A percentile compares a stretch with the other conserved stretches of the same genome.
phyloP scores from a whole-genome alignment of 768 basidiomycete species.

The Lactarius sanguifluus region DNA sequence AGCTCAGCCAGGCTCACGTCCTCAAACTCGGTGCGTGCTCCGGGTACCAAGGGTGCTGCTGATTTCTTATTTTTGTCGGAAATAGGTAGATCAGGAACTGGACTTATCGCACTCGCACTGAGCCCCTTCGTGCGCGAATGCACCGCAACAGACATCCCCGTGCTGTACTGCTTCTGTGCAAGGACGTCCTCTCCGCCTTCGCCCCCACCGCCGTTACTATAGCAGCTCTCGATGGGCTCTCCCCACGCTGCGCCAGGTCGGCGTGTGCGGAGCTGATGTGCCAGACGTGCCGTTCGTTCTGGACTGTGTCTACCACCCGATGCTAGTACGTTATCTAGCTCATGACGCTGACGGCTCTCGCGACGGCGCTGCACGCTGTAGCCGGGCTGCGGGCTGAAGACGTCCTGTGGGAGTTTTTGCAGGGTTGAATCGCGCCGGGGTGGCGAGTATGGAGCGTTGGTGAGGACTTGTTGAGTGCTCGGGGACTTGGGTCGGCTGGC shows the following conservation, averaged over 20 bases:
- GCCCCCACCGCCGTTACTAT: no score
- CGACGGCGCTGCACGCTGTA: constrained; percentile 4
- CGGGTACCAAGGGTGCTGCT: constrained; percentile 13
- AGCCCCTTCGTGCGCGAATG: no score
- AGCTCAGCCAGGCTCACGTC: constrained; percentile 49
- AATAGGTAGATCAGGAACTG: neutral
- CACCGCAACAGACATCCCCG: no score
- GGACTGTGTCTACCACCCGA: constrained; percentile 6
- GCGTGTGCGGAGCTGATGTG: neutral
- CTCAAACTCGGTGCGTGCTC: constrained; percentile 65
- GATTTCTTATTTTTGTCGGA: neutral
- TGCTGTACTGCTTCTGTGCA: no score
- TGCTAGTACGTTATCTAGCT: neutral
- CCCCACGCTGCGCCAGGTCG: neutral
- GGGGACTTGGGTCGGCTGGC: no score
- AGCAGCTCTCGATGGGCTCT: no score
- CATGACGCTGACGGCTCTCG: no score
- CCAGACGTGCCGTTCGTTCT: neutral
- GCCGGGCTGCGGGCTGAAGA: constrained; percentile 31
- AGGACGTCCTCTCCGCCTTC: no score
- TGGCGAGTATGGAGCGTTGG: constrained; percentile 27
- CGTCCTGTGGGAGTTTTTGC: constrained; percentile 35
- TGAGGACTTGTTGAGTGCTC: constrained; percentile 11
- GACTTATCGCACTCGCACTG: no score
- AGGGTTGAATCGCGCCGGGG: constrained; percentile 30